A percentile compares a stretch with the other conserved stretches of the same genome.
Conservation (phyloP, 345 rosid species). For the Boechera retrofracta region DNA sequence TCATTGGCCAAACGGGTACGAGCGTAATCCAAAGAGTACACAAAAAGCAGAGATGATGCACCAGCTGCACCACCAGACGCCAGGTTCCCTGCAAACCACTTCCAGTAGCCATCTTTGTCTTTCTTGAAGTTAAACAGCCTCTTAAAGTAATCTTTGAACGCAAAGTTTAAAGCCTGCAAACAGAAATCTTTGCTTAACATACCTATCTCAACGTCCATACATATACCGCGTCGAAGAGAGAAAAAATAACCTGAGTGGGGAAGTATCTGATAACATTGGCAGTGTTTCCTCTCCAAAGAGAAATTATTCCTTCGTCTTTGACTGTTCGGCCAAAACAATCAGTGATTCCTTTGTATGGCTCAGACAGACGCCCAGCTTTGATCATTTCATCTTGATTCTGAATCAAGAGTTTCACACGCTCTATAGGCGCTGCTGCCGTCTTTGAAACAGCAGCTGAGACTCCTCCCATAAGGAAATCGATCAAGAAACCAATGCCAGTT, state of each 20-base stretch:
- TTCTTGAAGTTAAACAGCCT: conserved; percentile 89
- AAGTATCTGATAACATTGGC: conserved; percentile 92
- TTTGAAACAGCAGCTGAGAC: conserved; percentile 89
- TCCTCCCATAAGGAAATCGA: conserved; percentile 89
- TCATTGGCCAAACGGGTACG: conserved; percentile 93
- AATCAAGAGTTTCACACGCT: conserved; percentile 87
- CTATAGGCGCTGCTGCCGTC: conserved; percentile 88
- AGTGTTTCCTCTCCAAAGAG: conserved; percentile 95
- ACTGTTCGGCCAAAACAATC: conserved; percentile 75
- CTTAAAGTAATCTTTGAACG: conserved; percentile 91
- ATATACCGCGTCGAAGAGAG: neutral
- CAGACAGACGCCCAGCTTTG: conserved; percentile 73
- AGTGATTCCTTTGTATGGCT: conserved; percentile 83
- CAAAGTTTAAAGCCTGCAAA: conserved; percentile 78
- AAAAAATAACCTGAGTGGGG: conserved; percentile 73
- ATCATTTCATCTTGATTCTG: conserved; percentile 94
- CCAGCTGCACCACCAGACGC: conserved; percentile 95
- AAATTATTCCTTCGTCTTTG: conserved; percentile 60
- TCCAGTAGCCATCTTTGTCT: conserved; percentile 91
- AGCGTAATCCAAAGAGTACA: conserved; percentile 86
- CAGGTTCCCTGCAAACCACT: conserved; percentile 92
- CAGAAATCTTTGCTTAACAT: neutral
- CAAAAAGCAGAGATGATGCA: conserved; percentile 84
- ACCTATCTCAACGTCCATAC: conserved; percentile 13
- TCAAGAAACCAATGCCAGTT: conserved; percentile 71